Conservation (phyloP, 2,329 filamentous ascomycete species). For the Trichoderma lentiforme region DNA sequence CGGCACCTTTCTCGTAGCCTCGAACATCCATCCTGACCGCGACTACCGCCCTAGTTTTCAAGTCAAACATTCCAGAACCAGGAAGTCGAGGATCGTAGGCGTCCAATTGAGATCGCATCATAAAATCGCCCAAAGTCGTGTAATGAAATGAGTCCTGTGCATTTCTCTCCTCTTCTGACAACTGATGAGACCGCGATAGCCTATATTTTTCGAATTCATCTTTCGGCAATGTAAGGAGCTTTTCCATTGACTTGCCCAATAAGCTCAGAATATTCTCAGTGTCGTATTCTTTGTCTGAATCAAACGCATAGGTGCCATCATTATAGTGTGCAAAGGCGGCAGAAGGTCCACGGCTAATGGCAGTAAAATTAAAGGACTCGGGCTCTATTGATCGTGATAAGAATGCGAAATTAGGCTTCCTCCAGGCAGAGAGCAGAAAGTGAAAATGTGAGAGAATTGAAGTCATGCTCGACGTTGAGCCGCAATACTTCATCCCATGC, state of each 20-base stretch:
- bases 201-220: constrained; percentile 85
- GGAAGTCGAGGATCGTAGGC: constrained; percentile 82
- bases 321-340: constrained; percentile 80
- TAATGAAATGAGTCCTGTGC: constrained; percentile 83
- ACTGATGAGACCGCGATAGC: constrained; percentile 61
- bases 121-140: constrained; percentile 77
- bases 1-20: constrained; percentile 69
- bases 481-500: constrained; percentile 75
- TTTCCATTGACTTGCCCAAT: constrained; percentile 95
- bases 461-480: constrained; percentile 97
- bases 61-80: constrained; percentile 89
- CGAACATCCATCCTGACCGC: constrained; percentile 83
- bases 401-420: constrained; percentile 62
- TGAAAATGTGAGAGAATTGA: constrained; percentile 85
- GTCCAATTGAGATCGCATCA: constrained; percentile 94
- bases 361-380: constrained; percentile 65
- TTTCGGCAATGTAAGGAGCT: constrained; percentile 79
- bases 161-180: constrained; percentile 68
- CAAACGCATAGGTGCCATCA: constrained; percentile 87
- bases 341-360: constrained; percentile 67
- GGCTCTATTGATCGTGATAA: constrained; percentile 66
- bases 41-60: constrained; percentile 91
- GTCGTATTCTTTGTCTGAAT: constrained; percentile 92
- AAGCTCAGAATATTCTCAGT: constrained; percentile 81
- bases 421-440: constrained; percentile 82